Evolutionary conservation across 257 asterid genomes (phyloP), one percentile per base, ranked within the genome.

Genomic region (Ballota nigra): DNA sequence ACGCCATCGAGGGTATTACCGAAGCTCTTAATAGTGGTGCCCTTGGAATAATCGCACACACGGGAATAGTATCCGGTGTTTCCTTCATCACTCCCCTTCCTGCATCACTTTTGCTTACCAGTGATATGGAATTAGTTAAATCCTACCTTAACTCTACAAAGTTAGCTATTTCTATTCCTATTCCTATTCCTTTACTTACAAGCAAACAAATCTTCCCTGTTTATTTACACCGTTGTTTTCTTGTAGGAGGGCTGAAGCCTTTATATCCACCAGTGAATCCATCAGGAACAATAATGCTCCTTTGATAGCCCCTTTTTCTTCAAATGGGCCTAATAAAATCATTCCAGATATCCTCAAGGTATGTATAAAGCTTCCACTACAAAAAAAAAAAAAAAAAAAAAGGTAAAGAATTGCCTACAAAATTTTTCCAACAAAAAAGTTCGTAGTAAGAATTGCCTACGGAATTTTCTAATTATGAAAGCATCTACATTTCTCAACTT

Each of bases 1-100:
- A 60, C 10, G 7, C 5, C 10, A 6, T 0, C 8, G 0, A 0
- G 0, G 72, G 73, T 26, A 12, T 58, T 8, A 0, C 0, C 3
- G 66, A 16, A 5, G 81, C 65, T 19, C 2, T 26, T 4, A 9
- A 1, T 0, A 49, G 71, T 0, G 82, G 80, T 2, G 89, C 80
- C 22, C 2, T 63, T 57, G 89, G 80, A 59, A 8, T 38, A 1
- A 74, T 83, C n/a, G 22, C 24, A 12, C 9, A 5, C 59, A 2
- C 23, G 0, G 26, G 40, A 1, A 4, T 0, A 0, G 12, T 0
- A n/a, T 4, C 18, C 3, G 73, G 74, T 15, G 62, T 52, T 6
- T 58, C 86, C 43, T 65, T 3, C 4, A 34, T 66, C 4, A 45
- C 57, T 62, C 81, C 84, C 18, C n/a, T 62, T 22, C 74, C 89